Conservation (phyloP, 164 flowering plant genomes). For the Malania oleifera region DNA sequence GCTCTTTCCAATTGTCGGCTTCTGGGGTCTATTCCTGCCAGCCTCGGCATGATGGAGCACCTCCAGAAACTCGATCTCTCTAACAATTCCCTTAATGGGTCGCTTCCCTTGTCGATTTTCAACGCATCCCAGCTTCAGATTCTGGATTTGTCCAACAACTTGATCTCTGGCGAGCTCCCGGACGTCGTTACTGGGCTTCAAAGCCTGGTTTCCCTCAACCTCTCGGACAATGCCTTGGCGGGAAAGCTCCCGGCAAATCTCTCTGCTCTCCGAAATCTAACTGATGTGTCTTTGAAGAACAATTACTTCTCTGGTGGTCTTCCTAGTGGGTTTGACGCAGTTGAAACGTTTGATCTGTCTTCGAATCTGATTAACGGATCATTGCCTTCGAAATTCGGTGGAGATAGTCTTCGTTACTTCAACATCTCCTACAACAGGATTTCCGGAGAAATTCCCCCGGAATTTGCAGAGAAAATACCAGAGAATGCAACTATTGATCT, state of each 20-base stretch:
- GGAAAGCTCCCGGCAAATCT: slow-evolving; percentile 57
- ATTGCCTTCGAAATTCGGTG: slow-evolving; percentile 39
- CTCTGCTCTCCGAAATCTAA: slow-evolving; percentile 35
- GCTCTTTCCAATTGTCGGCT: slow-evolving; percentile 60
- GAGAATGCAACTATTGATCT: slow-evolving; percentile 33
- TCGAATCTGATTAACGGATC: slow-evolving; percentile 53
- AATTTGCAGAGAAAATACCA: slow-evolving; percentile 25
- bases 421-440: slow-evolving; percentile 40
- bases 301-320: slow-evolving; percentile 56
- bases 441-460: slow-evolving; percentile 34
- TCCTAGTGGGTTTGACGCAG: slow-evolving; percentile 38
- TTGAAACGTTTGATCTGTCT: slow-evolving; percentile 53
- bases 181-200: slow-evolving; percentile 27
- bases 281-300: slow-evolving; percentile 46
- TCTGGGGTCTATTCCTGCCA: slow-evolving; percentile 56
- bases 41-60: slow-evolving; percentile 48
- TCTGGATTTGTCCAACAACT: slow-evolving; percentile 62
- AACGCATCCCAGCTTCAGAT: slow-evolving; percentile 45
- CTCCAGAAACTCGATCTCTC: slow-evolving; percentile 71
- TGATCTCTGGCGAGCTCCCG: slow-evolving; percentile 63
- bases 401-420: slow-evolving; percentile 21
- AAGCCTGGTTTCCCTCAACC: slow-evolving; percentile 56
- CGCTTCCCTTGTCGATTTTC: slow-evolving; percentile 56
- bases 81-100: slow-evolving; percentile 74
- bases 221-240: slow-evolving; percentile 71